Evolutionary conservation across 192 early-diverging fungal genomes (phyloP), one percentile per base, ranked within the genome.

Genomic region (Coemansia sp.): DNA sequence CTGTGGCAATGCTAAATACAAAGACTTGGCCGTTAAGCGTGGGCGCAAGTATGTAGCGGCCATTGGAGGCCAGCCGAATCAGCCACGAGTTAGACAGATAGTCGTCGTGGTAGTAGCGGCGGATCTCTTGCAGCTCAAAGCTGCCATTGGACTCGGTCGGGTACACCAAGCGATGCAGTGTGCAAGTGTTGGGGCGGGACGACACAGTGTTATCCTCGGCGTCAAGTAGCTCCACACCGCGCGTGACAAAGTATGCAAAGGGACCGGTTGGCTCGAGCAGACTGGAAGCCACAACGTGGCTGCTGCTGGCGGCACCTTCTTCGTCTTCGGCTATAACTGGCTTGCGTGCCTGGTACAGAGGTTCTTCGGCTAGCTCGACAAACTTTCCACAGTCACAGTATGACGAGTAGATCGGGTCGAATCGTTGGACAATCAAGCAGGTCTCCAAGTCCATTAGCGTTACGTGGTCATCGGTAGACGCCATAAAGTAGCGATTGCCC

Each of bases 331-430:
- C 77, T 20, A 86, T 81, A 20, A 76, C 56, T 37, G 60, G 53
- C 43, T 43, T 62, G 57, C 48, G 48, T 12, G 43, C 78, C 79
- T 76, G 72, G 31, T 67, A 63, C n/a, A 68, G 23, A 6, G 79
- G 79, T 50, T 73, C 63, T 60, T 94, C 93, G 10, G 92, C 66
- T 59, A 81, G 86, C 55, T 88, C 76, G 43, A 97, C 89, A 62
- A 97, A 91, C 78, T 94, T 95, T 48, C 86, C 93, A 65, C 92
- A 97, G 73, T 97, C 95, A 81, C 95, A 98, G 76, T 96, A 98
- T 50, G 89, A 95, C 6, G 93, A 93, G 76, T 93, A 98, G 23
- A 94, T 85, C 41, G 75, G 73, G 38, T 83, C 72, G 56, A 90
- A 90, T 16, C 81, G 68, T 61, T 87, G 86, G 34, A 89, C 62